phyloP scores from a whole-genome alignment of 2,329 filamentous ascomycete genomes.

The Thelonectria rubi region DNA sequence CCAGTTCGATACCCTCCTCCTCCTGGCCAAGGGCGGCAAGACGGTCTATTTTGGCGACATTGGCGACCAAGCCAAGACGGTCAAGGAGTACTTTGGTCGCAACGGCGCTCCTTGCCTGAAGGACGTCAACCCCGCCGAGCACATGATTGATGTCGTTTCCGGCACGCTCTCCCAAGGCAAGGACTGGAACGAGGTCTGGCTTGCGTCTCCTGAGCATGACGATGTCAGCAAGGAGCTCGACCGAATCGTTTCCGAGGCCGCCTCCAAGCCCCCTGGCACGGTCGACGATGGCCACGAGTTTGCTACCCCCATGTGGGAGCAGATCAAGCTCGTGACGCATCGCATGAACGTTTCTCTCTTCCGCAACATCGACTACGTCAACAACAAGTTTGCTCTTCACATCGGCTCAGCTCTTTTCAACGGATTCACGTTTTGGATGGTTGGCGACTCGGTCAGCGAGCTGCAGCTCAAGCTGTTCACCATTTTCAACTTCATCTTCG shows the following conservation, averaged over 20 bases:
- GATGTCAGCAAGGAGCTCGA: slow-evolving; percentile 70
- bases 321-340: slow-evolving; percentile 70
- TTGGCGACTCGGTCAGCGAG: slow-evolving; percentile 60
- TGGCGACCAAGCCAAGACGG: slow-evolving; percentile 61
- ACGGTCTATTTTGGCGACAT: slow-evolving; percentile 75
- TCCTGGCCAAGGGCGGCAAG: slow-evolving; percentile 71
- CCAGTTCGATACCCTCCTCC: slow-evolving; percentile 71
- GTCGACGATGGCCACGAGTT: slow-evolving; percentile 71
- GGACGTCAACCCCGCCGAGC: slow-evolving; percentile 77
- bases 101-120: slow-evolving; percentile 70
- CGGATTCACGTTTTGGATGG: slow-evolving; percentile 69
- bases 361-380: slow-evolving; percentile 72
- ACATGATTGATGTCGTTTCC: slow-evolving; percentile 72
- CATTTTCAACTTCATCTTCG: slow-evolving; percentile 71
- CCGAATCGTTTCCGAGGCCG: slow-evolving; percentile 65
- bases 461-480: slow-evolving; percentile 66
- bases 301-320: slow-evolving; percentile 71
- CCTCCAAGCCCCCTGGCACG: slow-evolving; percentile 52
- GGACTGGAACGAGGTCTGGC: slow-evolving; percentile 78
- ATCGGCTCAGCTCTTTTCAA: slow-evolving; percentile 65
- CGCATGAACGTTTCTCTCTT: slow-evolving; percentile 71
- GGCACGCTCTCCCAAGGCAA: slow-evolving; percentile 56
- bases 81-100: slow-evolving; percentile 71
- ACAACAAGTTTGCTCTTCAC: slow-evolving; percentile 69
- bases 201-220: slow-evolving; percentile 67